Evolutionary conservation across 306 rosid genomes (phyloP).

Genomic region (Geum urbanum): DNA sequence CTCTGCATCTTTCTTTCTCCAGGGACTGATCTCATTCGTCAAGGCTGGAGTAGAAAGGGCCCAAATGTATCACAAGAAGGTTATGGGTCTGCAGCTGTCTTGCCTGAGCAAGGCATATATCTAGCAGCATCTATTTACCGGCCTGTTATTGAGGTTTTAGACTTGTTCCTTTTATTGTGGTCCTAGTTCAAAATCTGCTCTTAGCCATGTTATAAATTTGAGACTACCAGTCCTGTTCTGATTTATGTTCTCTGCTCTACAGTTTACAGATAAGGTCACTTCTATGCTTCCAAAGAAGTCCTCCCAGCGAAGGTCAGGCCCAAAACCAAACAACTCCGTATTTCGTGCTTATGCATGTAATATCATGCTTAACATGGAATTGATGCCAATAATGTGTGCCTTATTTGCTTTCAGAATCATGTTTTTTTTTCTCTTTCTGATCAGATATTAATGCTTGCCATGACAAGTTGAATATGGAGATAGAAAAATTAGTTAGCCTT

Average conservation of each 20-base stretch:
- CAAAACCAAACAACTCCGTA: slow-evolving; percentile 12
- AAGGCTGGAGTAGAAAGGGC: slow-evolving; percentile 93
- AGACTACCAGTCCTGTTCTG: slow-evolving; percentile 22
- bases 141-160: slow-evolving; percentile 88
- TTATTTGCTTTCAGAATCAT: background rate
- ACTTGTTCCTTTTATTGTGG: background rate
- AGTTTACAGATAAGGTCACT: slow-evolving; percentile 93
- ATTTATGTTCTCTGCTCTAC: slow-evolving; percentile 38
- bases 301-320: slow-evolving; percentile 82
- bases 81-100: slow-evolving; percentile 93
- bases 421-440: background rate
- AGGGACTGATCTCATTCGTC: slow-evolving; percentile 95
- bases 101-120: slow-evolving; percentile 98
- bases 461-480: background rate
- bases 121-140: slow-evolving; percentile 91
- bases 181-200: background rate
- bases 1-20: slow-evolving; percentile 18
- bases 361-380: background rate
- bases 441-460: background rate
- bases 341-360: background rate
- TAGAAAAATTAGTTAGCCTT: background rate
- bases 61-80: slow-evolving; percentile 87
- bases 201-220: background rate
- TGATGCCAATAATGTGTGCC: background rate
- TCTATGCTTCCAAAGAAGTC: slow-evolving; percentile 85